phyloP scores from a whole-genome alignment of 2,329 filamentous ascomycete species.

The Waltergamsia citrina region DNA sequence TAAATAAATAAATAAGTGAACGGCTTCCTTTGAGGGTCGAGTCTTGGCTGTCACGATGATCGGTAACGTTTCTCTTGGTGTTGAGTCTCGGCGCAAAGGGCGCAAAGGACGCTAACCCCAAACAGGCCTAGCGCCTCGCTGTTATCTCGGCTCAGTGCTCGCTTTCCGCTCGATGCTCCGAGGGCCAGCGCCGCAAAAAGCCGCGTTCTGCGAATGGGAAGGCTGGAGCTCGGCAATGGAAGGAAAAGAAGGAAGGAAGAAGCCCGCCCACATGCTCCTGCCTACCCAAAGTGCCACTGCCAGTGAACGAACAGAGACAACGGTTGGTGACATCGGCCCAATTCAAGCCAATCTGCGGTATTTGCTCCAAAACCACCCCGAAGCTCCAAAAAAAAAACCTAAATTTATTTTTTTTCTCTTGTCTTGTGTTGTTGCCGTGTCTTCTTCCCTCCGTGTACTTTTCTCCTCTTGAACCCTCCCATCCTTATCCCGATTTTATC shows the following conservation, averaged over 20 bases:
- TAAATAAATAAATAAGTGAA: too few species aligned
- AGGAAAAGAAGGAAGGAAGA: neutral
- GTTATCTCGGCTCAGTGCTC: conserved; percentile 7
- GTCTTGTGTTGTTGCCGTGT: conserved; percentile 8
- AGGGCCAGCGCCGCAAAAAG: conserved; percentile 2
- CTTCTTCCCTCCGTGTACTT: conserved; percentile 2
- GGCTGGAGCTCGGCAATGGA: neutral
- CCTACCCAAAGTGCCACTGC: neutral
- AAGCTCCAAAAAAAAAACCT: conserved; percentile 3
- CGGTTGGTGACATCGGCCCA: neutral
- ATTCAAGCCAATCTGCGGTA: conserved; percentile 3
- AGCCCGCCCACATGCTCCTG: neutral
- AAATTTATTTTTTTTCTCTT: conserved; percentile 4
- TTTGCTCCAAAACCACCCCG: conserved; percentile 4
- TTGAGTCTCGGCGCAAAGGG: too few species aligned
- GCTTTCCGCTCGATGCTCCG: conserved; percentile 10
- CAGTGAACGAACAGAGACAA: too few species aligned
- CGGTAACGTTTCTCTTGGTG: too few species aligned
- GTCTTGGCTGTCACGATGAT: too few species aligned
- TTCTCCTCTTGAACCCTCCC: conserved; percentile 1
- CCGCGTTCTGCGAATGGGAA: conserved; percentile 2
- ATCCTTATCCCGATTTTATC: conserved; percentile 4
- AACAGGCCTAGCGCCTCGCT: neutral
- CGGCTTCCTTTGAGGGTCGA: too few species aligned
- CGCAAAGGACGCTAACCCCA: neutral